These are phyloP conservation scores for Trichothecium roseum DNA, from an alignment of 2,329 filamentous ascomycete genomes.

Conservation along the genomic window DNA sequence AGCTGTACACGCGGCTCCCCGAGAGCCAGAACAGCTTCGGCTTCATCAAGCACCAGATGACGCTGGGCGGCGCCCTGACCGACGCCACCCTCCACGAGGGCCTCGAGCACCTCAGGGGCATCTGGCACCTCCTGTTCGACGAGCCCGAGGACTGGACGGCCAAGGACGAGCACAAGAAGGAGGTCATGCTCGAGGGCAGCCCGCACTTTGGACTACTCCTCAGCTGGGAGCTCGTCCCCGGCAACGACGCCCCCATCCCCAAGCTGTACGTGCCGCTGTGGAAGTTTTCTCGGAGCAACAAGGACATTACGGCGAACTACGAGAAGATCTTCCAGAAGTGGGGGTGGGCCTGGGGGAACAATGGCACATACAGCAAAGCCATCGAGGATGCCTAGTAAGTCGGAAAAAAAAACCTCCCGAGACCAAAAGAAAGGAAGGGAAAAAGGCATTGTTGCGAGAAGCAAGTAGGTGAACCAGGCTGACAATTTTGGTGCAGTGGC, in stretches of 20 bases:
- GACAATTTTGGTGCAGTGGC: not conserved
- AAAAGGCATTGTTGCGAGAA: too few relatives aligned
- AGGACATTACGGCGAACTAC: conserved; percentile 3
- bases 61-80: conserved; percentile 11
- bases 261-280: conserved; percentile 16
- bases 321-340: conserved; percentile 8
- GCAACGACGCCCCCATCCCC: conserved; percentile 11
- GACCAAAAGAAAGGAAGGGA: too few relatives aligned
- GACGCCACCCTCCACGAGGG: conserved; percentile 12
- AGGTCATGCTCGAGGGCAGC: conserved; percentile 3
- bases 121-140: conserved; percentile 16
- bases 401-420: too few relatives aligned
- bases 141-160: conserved; percentile 9
- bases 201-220: conserved; percentile 12
- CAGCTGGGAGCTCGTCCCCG: conserved; percentile 15
- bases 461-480: too few relatives aligned
- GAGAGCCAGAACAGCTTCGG: conserved; percentile 12
- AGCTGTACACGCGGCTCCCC: conserved; percentile 14
- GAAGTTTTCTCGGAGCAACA: conserved; percentile 11
- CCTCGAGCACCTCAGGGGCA: conserved; percentile 10
- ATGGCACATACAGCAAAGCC: conserved; percentile 5
- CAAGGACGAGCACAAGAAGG: conserved; percentile 8
- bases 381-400: conserved; percentile 1
- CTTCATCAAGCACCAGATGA: conserved; percentile 13
- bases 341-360: conserved; percentile 7